phyloP scores from a whole-genome alignment of 2,329 filamentous ascomycete genomes.

The Aspergillus novoparasiticus region DNA sequence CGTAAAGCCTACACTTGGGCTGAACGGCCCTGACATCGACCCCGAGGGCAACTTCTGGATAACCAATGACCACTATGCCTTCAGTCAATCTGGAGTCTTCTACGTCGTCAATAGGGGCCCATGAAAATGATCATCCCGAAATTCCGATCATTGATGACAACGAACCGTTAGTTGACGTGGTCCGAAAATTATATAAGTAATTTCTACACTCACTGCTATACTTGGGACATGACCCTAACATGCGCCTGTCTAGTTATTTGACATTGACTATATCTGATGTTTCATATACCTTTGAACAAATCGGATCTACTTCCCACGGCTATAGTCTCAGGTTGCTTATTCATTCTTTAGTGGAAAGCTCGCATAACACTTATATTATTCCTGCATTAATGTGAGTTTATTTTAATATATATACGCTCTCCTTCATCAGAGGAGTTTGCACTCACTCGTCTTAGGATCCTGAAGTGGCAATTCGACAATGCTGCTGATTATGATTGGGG shows the following conservation, averaged over 20 bases:
- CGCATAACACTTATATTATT: conserved; percentile 47
- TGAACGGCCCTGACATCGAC: neutral
- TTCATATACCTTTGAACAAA: conserved; percentile 48
- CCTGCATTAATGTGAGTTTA: conserved; percentile 55
- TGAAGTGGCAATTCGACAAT: conserved; percentile 59
- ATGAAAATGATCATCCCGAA: conserved; percentile 34
- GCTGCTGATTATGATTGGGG: conserved; percentile 57
- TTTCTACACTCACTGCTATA: neutral
- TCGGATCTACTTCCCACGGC: conserved; percentile 41
- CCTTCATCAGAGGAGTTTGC: neutral
- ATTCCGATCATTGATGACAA: conserved; percentile 45
- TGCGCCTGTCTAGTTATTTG: conserved; percentile 37
- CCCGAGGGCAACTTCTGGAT: neutral
- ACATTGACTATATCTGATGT: conserved; percentile 42
- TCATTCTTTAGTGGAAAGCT: conserved; percentile 41
- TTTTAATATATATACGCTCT: neutral
- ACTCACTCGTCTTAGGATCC: conserved; percentile 44
- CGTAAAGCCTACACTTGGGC: neutral
- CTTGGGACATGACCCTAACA: conserved; percentile 7
- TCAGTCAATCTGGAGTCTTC: conserved; percentile 15
- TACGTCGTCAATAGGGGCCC: conserved; percentile 18
- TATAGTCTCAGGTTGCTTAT: conserved; percentile 43
- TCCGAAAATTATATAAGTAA: conserved; percentile 44
- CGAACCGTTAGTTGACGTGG: conserved; percentile 42
- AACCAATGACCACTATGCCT: conserved; percentile 4